Evolutionary conservation across 2,329 filamentous ascomycete species (phyloP), one percentile per base, ranked within the genome.

Genomic region (Neonectria hederae): DNA sequence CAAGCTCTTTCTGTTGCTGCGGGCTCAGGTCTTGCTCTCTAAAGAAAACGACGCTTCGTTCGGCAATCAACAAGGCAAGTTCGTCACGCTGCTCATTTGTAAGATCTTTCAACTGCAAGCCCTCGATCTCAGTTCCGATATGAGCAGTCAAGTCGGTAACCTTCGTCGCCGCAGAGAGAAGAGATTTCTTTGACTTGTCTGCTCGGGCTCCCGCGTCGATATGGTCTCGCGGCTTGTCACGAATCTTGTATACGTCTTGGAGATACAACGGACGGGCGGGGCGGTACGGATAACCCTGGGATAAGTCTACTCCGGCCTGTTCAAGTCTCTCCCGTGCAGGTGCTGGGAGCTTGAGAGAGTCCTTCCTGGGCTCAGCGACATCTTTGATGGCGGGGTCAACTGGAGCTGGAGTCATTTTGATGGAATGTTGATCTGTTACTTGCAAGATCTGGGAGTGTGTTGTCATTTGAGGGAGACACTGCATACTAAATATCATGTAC

Each of bases 281-380:
- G 0, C 90, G 86, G 70, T 92, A 92, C 0, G 91, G 91, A 68
- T 93, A 93, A 0, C 90, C 91, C 1, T 87, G 79, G 1, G 88
- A 90, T 2, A 93, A 81, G 73, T 93, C 89, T 57, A 93, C 84
- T 1, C 88, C 90, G 0, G 89, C 89, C 65, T 90, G 92, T 69
- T 88, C 86, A 0, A 93, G 82, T 4, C 90, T 84, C 53, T 83
- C 79, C 1, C 83, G 82, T 1, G 90, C 80, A 1, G 85, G 70
- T 10, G 82, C 82, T 3, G 91, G 91, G 7, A 93, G 80, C 1
- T 82, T 83, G 1, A 93, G 81, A 0, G 79, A 88, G 73, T 92
- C 89, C 71, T 92, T 92, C 66, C 79, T 83, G 0, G 86, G 90
- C 64, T 85, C 78, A 7, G 84, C 86, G 14, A 88, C 85, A 73